Evolutionary conservation across 2,329 filamentous ascomycete genomes (phyloP).

Genomic region (Fusarium pininemorale): DNA sequence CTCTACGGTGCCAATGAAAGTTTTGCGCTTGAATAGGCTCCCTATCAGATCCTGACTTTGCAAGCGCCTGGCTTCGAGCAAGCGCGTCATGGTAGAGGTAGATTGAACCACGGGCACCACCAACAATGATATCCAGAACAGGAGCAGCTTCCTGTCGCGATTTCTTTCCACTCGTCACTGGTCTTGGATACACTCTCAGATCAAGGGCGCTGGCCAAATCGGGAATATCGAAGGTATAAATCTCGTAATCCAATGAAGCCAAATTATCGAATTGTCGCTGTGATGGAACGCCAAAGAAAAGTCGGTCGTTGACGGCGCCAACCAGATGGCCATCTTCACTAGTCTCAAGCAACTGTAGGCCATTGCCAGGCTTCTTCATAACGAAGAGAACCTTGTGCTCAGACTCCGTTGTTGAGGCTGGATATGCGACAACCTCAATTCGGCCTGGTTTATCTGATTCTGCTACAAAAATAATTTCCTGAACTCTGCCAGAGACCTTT

Average conservation of each 20-base stretch:
- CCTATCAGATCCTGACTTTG: slow-evolving; percentile 51
- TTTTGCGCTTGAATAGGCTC: slow-evolving; percentile 68
- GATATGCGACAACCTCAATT: slow-evolving; percentile 58
- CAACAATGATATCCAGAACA: slow-evolving; percentile 78
- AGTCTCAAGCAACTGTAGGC: slow-evolving; percentile 55
- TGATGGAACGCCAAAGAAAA: slow-evolving; percentile 48
- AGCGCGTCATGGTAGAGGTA: slow-evolving; percentile 83
- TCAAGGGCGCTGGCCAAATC: slow-evolving; percentile 76
- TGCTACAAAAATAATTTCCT: slow-evolving; percentile 60
- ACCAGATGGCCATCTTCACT: slow-evolving; percentile 66
- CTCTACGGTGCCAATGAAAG: slow-evolving; percentile 90
- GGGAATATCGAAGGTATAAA: slow-evolving; percentile 66
- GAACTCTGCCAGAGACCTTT: slow-evolving; percentile 44
- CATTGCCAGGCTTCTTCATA: slow-evolving; percentile 48
- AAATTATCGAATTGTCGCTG: slow-evolving; percentile 34
- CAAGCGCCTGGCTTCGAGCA: slow-evolving; percentile 60
- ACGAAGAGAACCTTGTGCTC: slow-evolving; percentile 50
- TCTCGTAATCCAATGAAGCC: slow-evolving; percentile 57
- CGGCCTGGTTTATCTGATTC: slow-evolving; percentile 51
- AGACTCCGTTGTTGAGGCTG: slow-evolving; percentile 44
- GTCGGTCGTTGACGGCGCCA: slow-evolving; percentile 50
- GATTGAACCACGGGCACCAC: slow-evolving; percentile 79
- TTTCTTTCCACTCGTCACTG: slow-evolving; percentile 34
- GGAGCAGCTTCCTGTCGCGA: slow-evolving; percentile 41
- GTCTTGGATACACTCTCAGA: slow-evolving; percentile 55